Conservation (phyloP, 148 eudicot species). For the Diospyros kaki region DNA sequence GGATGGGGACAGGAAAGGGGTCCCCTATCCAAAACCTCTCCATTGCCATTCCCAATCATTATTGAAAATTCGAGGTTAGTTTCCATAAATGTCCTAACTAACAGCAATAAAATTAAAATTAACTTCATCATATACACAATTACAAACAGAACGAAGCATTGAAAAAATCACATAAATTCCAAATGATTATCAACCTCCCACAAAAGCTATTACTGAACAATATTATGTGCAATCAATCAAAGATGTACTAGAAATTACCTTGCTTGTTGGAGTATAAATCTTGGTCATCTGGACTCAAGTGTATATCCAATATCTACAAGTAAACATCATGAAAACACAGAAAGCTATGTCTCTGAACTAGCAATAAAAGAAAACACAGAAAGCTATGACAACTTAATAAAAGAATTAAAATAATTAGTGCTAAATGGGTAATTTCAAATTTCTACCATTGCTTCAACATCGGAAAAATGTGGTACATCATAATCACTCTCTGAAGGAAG, state of each 20-base stretch:
- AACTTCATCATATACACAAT: neutral
- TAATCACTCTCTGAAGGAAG: constrained; percentile 23
- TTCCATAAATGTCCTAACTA: neutral
- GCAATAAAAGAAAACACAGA: neutral
- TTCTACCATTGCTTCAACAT: constrained; percentile 46
- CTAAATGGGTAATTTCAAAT: neutral
- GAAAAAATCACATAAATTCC: neutral
- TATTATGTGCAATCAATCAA: neutral
- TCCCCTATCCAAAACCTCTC: no score
- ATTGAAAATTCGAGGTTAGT: no score
- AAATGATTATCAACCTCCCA: neutral
- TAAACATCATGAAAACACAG: neutral
- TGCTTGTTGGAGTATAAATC: constrained; percentile 24
- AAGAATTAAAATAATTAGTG: neutral
- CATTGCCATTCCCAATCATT: no score
- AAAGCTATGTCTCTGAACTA: neutral
- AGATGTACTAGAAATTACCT: constrained; percentile 31
- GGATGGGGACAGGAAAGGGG: no score
- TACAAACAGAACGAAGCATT: neutral
- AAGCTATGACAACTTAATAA: neutral
- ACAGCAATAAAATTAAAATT: neutral
- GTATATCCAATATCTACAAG: constrained; percentile 65
- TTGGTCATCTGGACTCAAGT: constrained; percentile 53
- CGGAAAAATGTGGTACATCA: constrained; percentile 39
- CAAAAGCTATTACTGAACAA: neutral